A percentile compares a stretch with the other conserved stretches of the same genome.
These are phyloP conservation scores for Fusarium proliferatum DNA, from an alignment of 2,329 filamentous ascomycete species.

Conservation along the genomic window DNA sequence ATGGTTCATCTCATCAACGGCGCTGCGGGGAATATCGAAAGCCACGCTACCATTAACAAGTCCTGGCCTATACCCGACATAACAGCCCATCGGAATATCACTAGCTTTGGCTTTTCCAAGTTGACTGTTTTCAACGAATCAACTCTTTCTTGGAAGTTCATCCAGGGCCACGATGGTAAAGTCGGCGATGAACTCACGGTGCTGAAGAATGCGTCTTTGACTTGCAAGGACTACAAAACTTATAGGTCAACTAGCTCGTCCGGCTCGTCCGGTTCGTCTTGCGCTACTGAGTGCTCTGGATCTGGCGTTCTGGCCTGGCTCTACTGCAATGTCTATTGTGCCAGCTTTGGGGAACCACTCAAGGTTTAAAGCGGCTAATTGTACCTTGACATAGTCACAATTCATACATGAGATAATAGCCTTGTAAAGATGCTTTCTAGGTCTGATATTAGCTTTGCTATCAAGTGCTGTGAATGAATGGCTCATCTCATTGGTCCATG, in stretches of 20 bases:
- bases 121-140: not conserved
- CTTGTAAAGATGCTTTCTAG: too few species aligned
- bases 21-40: constrained; percentile 2
- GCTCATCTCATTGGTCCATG: too few species aligned
- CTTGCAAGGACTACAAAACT: not conserved
- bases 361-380: not conserved
- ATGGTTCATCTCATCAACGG: not conserved
- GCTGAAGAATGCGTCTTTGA: not conserved
- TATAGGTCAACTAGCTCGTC: fast-evolving
- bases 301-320: not conserved
- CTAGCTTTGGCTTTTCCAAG: not conserved
- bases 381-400: too few species aligned
- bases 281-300: not conserved
- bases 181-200: not conserved
- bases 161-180: not conserved
- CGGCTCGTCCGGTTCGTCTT: fast-evolving
- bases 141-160: not conserved
- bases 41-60: not conserved
- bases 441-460: too few species aligned
- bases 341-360: not conserved
- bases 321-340: not conserved
- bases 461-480: too few species aligned
- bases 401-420: too few species aligned
- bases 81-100: not conserved
- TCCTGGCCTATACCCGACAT: not conserved